phyloP scores from a whole-genome alignment of 2,329 filamentous ascomycete genomes.

The Cordyceps militaris region DNA sequence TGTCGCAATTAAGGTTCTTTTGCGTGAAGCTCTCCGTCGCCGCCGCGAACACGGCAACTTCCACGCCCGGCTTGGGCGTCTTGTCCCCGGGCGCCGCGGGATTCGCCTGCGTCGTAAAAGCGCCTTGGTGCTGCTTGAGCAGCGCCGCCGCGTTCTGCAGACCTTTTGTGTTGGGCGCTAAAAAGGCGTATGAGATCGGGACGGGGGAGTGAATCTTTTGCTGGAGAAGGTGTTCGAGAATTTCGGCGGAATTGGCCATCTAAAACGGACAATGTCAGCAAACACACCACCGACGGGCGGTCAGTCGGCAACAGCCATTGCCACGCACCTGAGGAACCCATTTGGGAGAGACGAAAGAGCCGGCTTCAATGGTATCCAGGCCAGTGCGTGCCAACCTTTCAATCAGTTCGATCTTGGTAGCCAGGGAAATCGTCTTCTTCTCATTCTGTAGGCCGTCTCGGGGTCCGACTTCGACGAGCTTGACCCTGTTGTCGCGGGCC shows the following conservation, averaged over 20 bases:
- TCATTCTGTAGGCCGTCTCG: conserved; percentile 86
- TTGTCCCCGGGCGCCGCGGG: conserved; percentile 30
- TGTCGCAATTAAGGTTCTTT: conserved; percentile 75
- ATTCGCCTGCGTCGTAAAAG: conserved; percentile 46
- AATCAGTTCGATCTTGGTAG: conserved; percentile 72
- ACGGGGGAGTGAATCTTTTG: conserved; percentile 45
- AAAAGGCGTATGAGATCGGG: conserved; percentile 69
- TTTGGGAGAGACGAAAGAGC: conserved; percentile 76
- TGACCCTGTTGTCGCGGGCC: conserved; percentile 39
- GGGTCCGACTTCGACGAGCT: conserved; percentile 76
- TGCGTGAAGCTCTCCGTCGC: conserved; percentile 75
- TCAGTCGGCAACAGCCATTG: not conserved
- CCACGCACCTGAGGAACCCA: conserved; percentile 72
- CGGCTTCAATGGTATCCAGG: conserved; percentile 67
- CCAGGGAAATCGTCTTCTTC: conserved; percentile 60
- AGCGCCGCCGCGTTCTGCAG: conserved; percentile 54
- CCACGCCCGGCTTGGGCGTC: conserved; percentile 44
- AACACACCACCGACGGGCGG: not conserved
- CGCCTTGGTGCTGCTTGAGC: conserved; percentile 43
- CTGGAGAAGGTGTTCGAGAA: conserved; percentile 61
- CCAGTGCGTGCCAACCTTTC: conserved; percentile 62
- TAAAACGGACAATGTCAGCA: conserved; percentile 26
- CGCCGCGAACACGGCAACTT: conserved; percentile 74
- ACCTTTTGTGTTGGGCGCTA: conserved; percentile 71
- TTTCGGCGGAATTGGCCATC: conserved; percentile 74